These are phyloP conservation scores for Cucurbita maxima DNA, from an alignment of 306 rosid genomes.

Conservation along the genomic window DNA sequence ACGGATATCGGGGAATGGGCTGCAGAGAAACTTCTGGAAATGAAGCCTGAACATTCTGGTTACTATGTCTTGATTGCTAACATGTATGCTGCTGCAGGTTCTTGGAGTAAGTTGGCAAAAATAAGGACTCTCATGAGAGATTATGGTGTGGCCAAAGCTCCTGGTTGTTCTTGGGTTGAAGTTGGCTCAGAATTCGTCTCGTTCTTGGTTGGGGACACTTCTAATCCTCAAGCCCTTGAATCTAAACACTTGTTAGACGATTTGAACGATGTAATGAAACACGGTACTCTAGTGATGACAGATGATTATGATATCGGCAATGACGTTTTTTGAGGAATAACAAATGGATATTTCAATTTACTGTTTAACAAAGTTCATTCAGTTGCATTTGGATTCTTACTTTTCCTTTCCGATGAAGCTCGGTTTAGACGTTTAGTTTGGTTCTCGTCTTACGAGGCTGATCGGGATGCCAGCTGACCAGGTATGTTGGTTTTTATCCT, in stretches of 20 bases:
- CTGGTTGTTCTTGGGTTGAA: conserved; percentile 69
- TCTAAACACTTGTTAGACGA: conserved; percentile 48
- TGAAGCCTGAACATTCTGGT: conserved; percentile 62
- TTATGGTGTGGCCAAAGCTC: conserved; percentile 59
- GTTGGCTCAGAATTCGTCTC: conserved; percentile 42
- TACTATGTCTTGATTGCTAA: conserved; percentile 79
- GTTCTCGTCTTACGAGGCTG: background rate
- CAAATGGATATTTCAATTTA: background rate
- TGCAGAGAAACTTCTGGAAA: conserved; percentile 60
- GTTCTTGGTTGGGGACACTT: conserved; percentile 52
- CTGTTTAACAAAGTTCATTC: background rate
- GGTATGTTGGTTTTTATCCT: background rate
- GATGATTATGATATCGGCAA: conserved; percentile 21
- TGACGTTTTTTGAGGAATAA: background rate
- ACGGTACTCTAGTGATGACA: conserved; percentile 19
- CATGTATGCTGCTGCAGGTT: conserved; percentile 79
- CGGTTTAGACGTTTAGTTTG: background rate
- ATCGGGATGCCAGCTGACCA: background rate
- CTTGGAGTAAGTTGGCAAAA: conserved; percentile 49
- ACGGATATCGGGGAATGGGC: conserved; percentile 71
- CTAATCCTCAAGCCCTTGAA: conserved; percentile 32
- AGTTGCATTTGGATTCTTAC: background rate
- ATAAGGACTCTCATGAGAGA: conserved; percentile 77
- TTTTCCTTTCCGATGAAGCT: background rate
- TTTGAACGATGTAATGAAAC: conserved; percentile 47